These are phyloP conservation scores for Podosphaera fusca DNA, from an alignment of 2,329 filamentous ascomycete species.

Conservation along the genomic window DNA sequence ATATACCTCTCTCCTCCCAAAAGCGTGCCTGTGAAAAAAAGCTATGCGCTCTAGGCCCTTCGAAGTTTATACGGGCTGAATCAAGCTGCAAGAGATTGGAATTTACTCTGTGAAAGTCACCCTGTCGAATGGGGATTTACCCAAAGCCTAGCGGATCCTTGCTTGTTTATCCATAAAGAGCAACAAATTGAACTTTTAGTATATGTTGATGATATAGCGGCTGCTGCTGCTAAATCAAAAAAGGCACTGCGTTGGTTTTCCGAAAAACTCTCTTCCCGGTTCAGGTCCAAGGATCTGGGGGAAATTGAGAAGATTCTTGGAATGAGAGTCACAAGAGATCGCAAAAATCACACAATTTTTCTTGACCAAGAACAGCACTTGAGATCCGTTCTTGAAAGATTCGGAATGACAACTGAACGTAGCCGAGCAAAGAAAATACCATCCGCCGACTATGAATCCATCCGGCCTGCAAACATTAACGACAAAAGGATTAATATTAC, in stretches of 20 bases:
- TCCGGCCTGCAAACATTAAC: not conserved
- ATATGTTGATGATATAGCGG: not conserved
- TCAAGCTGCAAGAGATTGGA: slow-evolving; percentile 1
- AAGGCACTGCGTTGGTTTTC: not conserved
- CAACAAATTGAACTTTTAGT: not conserved
- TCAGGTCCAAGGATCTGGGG: not conserved
- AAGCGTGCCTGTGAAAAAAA: not conserved
- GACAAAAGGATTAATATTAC: slow-evolving; percentile 1
- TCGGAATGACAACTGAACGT: not conserved
- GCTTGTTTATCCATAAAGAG: not conserved
- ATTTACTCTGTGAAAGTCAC: not conserved
- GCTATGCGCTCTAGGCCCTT: not conserved
- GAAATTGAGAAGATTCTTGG: slow-evolving; percentile 1
- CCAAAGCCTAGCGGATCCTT: not conserved
- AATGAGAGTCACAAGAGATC: not conserved
- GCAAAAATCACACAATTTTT: not conserved
- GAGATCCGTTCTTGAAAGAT: not conserved
- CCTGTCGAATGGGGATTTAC: not conserved
- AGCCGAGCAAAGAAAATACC: not conserved
- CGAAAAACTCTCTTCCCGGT: not conserved
- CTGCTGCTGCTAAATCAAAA: not conserved
- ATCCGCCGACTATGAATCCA: not conserved
- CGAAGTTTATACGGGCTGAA: not conserved
- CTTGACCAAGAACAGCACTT: slow-evolving; percentile 3
- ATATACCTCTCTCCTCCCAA: not conserved